Conservation (phyloP, 2,329 filamentous ascomycete genomes). For the Purpureocillium takamizusanense region DNA sequence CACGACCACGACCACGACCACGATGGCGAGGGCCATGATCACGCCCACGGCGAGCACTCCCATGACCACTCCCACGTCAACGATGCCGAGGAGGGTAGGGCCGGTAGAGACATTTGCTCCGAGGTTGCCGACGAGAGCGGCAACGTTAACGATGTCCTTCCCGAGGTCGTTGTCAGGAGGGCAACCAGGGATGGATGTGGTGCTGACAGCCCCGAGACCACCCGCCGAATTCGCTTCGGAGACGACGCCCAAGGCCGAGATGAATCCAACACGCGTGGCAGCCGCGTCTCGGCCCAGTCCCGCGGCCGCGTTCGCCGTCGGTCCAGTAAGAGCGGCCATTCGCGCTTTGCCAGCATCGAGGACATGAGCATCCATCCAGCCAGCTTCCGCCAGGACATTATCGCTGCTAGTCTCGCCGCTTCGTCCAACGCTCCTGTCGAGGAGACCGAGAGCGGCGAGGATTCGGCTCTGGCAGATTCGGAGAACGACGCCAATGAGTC, state of each 20-base stretch:
- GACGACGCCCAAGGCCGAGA: conserved; percentile 16
- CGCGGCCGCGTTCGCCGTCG: conserved; percentile 35
- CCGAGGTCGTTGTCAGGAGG: conserved; percentile 50
- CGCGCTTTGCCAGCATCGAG: conserved; percentile 55
- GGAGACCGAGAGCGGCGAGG: conserved; percentile 45
- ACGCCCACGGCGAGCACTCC: conserved; percentile 19
- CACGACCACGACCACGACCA: conserved; percentile 53
- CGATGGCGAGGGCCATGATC: conserved; percentile 32
- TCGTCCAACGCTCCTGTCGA: conserved; percentile 38
- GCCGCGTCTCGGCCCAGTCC: conserved; percentile 21
- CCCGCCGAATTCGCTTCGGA: conserved; percentile 32
- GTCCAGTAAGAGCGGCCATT: conserved; percentile 40
- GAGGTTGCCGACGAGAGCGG: conserved; percentile 47
- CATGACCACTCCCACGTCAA: conserved; percentile 35
- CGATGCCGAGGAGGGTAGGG: conserved; percentile 43
- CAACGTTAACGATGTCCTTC: conserved; percentile 51
- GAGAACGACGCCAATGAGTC: conserved; percentile 34
- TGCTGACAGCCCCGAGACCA: conserved; percentile 20
- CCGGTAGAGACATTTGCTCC: conserved; percentile 26
- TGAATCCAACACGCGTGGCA: conserved; percentile 16
- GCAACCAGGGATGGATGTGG: conserved; percentile 26
- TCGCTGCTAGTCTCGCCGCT: conserved; percentile 61
- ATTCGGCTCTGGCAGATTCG: conserved; percentile 30
- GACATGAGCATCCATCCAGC: conserved; percentile 82
- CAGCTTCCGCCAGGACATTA: conserved; percentile 86